Evolutionary conservation across 345 rosid species (phyloP), one percentile per base, ranked within the genome.

Genomic region (Salix brachista): DNA sequence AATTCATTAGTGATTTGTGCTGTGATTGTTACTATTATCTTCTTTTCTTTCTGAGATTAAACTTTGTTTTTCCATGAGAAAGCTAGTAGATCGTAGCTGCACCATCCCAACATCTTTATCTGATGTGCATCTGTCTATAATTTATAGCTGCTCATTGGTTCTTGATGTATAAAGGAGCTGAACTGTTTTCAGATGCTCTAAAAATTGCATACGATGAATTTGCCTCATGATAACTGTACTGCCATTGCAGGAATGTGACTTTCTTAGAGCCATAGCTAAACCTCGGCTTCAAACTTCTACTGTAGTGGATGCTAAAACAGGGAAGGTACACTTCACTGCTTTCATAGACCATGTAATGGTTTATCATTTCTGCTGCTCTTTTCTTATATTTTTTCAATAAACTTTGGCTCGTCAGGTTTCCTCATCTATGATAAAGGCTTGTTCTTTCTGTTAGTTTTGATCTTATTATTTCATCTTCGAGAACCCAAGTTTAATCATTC

Each of bases 281-380:
- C 97, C 99, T 36, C 93, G 91, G 72, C 99, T 95, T 82, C 89
- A 80, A 32, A 67, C 70, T 69, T 95, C 99, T 67, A 93, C 97
- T 17, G 99, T 95, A 71, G 99, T 95, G 75, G 99, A 95, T 87
- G 41, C 83, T 32, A 90, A 74, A 86, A 95, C 99, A 1, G 99
- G 99, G 81, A 91, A 95, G 96, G 99, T 91, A 89, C 72, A 67
- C 74, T 41, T 46, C 64, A 11, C 73, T 62, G 10, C 52, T 70
- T 70, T 65, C 58, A 60, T 56, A 46, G 69, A 65, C 68, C 70
- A 50, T 52, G 44, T 65, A 34, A 41, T 62, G 80, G 50, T 30
- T 37, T 56, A 1, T 39, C 50, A 1, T 19, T 56, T 77, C 65
- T 70, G 19, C 65, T 75, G 19, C 65, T 75, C 56, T 11, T 71